These are phyloP conservation scores for Boletus semigastroideus DNA, from an alignment of 1,284 basidiomycete genomes.

Conservation along the genomic window DNA sequence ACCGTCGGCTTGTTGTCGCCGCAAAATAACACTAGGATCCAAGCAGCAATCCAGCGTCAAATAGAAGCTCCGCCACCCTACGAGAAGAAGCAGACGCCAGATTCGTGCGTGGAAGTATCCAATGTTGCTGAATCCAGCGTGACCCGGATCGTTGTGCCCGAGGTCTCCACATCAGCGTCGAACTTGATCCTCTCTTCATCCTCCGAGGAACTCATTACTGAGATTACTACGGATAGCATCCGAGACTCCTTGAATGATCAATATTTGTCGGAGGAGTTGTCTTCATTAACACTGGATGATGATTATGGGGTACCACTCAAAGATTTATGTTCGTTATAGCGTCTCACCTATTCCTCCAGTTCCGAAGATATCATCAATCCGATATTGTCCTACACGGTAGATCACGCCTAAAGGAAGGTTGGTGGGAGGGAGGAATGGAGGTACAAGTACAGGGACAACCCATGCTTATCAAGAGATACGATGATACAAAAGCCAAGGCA, in stretches of 20 bases:
- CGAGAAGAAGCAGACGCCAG: slow-evolving; percentile 1
- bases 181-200: neutral
- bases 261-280: slow-evolving; percentile 25
- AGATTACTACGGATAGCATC: slow-evolving; percentile 23
- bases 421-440: slow-evolving; percentile 47
- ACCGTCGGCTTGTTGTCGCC: slow-evolving; percentile 31
- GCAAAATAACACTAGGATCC: neutral
- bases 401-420: slow-evolving; percentile 39
- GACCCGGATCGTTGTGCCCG: slow-evolving; percentile 2
- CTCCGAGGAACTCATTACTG: slow-evolving; percentile 18
- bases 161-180: neutral
- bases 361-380: slow-evolving; percentile 50
- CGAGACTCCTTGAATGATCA: slow-evolving; percentile 22
- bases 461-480: slow-evolving; percentile 46
- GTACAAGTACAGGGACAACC: slow-evolving; percentile 41
- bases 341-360: slow-evolving; percentile 33
- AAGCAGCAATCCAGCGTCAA: neutral
- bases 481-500: slow-evolving; percentile 35
- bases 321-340: neutral
- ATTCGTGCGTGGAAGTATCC: neutral
- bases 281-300: slow-evolving; percentile 25
- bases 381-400: slow-evolving; percentile 41
- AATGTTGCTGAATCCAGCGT: neutral
- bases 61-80: slow-evolving; percentile 26
- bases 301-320: slow-evolving; percentile 37